Conservation (phyloP, 1,139 yeast species). For the Eremothecium sinecaudum region DNA sequence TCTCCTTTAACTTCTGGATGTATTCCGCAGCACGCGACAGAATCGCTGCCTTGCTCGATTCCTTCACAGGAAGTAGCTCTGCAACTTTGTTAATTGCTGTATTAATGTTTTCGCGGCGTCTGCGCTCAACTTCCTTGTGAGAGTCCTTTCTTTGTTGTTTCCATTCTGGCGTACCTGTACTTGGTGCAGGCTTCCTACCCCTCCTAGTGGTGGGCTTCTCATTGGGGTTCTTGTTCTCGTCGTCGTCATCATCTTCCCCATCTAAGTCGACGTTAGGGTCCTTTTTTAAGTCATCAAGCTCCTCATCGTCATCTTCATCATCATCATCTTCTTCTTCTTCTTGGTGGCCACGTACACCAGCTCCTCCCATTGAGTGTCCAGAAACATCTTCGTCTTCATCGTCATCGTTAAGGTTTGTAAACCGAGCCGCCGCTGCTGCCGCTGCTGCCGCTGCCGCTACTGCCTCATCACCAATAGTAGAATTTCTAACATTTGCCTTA, state of each 20-base stretch:
- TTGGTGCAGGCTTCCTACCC: slow-evolving; percentile 33
- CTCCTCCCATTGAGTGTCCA: slow-evolving; percentile 8
- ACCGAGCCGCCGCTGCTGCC: slow-evolving; percentile 1
- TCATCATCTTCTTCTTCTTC: slow-evolving; percentile 15
- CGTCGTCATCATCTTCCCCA: slow-evolving; percentile 29
- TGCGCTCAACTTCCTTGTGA: slow-evolving; percentile 95
- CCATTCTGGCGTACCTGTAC: slow-evolving; percentile 78
- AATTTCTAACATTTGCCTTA: slow-evolving; percentile 2
- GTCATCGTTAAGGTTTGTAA: slow-evolving; percentile 9
- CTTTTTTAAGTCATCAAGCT: slow-evolving; percentile 9
- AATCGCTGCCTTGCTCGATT: slow-evolving; percentile 85
- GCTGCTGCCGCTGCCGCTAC: slow-evolving; percentile 9
- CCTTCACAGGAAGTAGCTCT: slow-evolving; percentile 70
- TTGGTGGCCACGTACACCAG: slow-evolving; percentile 14
- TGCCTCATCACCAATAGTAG: slow-evolving; percentile 5
- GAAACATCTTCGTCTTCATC: slow-evolving; percentile 8
- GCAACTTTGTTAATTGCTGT: slow-evolving; percentile 81
- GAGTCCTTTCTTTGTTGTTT: slow-evolving; percentile 75
- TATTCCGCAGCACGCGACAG: slow-evolving; percentile 82
- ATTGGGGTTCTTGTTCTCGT: slow-evolving; percentile 7
- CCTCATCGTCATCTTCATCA: slow-evolving; percentile 9
- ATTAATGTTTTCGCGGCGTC: slow-evolving; percentile 89
- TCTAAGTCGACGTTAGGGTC: slow-evolving; percentile 9
- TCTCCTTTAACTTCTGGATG: slow-evolving; percentile 78
- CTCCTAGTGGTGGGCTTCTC: slow-evolving; percentile 21